Conservation (phyloP, 164 flowering plant species). For the Akebia trifoliata region DNA sequence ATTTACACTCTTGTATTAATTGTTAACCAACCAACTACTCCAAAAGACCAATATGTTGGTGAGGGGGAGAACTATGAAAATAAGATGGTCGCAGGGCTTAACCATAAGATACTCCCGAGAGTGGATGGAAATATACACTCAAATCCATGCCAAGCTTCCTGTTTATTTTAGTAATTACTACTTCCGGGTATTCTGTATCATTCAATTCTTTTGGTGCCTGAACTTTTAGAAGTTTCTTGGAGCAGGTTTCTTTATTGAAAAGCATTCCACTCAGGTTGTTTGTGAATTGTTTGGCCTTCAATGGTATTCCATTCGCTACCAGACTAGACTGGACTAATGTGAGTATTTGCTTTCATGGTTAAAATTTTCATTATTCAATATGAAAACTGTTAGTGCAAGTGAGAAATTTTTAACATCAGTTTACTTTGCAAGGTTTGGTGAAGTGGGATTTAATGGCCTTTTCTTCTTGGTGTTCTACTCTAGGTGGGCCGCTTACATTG, state of each 20-base stretch:
- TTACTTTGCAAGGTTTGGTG: background rate
- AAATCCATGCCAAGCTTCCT: background rate
- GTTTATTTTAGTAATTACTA: background rate
- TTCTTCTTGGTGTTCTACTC: constrained; percentile 8
- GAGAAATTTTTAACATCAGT: no score
- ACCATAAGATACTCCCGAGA: no score
- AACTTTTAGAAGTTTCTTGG: background rate
- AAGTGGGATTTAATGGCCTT: background rate
- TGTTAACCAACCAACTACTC: no score
- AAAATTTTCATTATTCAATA: no score
- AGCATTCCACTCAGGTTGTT: constrained; percentile 28
- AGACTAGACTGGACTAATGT: constrained; percentile 27
- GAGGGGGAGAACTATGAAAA: no score
- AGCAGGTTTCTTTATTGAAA: constrained; percentile 32
- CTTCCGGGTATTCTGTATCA: background rate
- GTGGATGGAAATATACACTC: no score
- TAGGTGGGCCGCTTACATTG: constrained; percentile 91
- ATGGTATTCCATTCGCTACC: constrained; percentile 16
- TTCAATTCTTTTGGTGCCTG: background rate
- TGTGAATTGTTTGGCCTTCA: constrained; percentile 24
- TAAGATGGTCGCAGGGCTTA: no score
- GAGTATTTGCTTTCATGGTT: constrained; percentile 12
- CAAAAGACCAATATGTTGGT: no score
- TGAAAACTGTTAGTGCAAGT: no score
- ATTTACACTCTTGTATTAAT: no score